Percentiles rank a stretch among this genome's conserved stretches.
phyloP scores from a whole-genome alignment of 306 rosid genomes.

The Quercus suber region DNA sequence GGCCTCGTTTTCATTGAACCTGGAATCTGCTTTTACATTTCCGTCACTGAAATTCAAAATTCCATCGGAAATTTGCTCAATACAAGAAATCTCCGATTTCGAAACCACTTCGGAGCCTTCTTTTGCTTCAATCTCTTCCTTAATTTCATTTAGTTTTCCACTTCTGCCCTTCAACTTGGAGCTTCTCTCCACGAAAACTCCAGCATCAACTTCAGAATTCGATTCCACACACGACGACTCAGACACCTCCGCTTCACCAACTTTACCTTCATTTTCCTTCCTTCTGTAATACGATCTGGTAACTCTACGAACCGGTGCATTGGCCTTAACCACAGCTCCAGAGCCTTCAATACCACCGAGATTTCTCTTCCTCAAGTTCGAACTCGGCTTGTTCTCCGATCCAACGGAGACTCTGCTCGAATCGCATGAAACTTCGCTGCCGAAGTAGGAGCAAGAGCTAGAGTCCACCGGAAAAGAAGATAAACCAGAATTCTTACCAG shows the following conservation, averaged over 20 bases:
- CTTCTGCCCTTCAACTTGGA: slow-evolving; percentile 41
- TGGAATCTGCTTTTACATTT: slow-evolving; percentile 26
- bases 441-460: slow-evolving; percentile 34
- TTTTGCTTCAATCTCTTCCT: slow-evolving; percentile 21
- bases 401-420: slow-evolving; percentile 44
- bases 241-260: slow-evolving; percentile 47
- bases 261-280: slow-evolving; percentile 27
- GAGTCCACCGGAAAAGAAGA: slow-evolving; percentile 46
- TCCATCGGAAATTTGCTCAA: slow-evolving; percentile 17
- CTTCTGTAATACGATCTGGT: slow-evolving; percentile 20
- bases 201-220: slow-evolving; percentile 40
- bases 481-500: slow-evolving; percentile 8
- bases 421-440: slow-evolving; percentile 59
- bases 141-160: slow-evolving; percentile 22
- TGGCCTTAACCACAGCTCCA: neutral
- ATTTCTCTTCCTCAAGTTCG: slow-evolving; percentile 27
- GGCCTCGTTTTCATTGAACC: slow-evolving; percentile 31
- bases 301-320: slow-evolving; percentile 13
- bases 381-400: slow-evolving; percentile 26
- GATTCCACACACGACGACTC: slow-evolving; percentile 90
- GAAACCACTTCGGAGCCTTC: slow-evolving; percentile 43
- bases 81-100: slow-evolving; percentile 47
- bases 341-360: slow-evolving; percentile 10
- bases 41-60: slow-evolving; percentile 19
- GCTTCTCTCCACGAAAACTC: slow-evolving; percentile 18